Conservation (phyloP, 352 stramenopile genomes). For the Pythium coloratum region DNA sequence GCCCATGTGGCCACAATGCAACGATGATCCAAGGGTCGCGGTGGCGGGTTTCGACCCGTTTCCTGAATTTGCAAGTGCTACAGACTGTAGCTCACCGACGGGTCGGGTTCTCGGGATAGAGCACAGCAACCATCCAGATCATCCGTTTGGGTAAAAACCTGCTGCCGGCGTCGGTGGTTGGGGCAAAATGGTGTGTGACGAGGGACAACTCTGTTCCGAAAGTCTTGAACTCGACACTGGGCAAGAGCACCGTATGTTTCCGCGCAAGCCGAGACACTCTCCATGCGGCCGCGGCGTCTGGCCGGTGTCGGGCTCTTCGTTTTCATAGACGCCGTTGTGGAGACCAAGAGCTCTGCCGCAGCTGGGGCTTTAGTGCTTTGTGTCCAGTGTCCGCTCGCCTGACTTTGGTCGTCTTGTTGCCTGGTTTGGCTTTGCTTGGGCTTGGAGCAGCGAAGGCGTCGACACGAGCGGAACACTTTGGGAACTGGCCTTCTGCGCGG, state of each 20-base stretch:
- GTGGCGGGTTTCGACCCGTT: background rate
- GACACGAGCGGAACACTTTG: background rate
- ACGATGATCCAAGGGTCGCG: background rate
- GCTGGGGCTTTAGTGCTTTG: background rate
- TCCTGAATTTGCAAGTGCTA: too few relatives aligned
- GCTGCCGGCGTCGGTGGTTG: background rate
- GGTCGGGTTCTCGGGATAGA: background rate
- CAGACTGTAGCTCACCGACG: background rate
- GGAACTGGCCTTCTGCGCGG: slow-evolving; percentile 14
- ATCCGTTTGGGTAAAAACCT: background rate
- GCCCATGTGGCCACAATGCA: slow-evolving; percentile 10
- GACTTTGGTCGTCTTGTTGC: background rate
- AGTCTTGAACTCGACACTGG: background rate
- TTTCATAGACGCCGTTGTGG: too few relatives aligned
- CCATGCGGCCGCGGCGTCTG: slow-evolving; percentile 3
- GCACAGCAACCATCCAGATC: background rate
- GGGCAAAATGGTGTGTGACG: background rate
- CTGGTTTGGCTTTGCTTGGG: background rate
- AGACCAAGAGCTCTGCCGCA: background rate
- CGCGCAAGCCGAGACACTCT: slow-evolving; percentile 9
- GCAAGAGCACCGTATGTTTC: slow-evolving; percentile 3
- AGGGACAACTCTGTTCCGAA: background rate
- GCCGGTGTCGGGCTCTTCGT: background rate
- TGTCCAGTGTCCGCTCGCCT: background rate
- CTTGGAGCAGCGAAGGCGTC: background rate